Evolutionary conservation across 768 basidiomycete species (phyloP).

Genomic region (Tubosaeta brunneosetosa): DNA sequence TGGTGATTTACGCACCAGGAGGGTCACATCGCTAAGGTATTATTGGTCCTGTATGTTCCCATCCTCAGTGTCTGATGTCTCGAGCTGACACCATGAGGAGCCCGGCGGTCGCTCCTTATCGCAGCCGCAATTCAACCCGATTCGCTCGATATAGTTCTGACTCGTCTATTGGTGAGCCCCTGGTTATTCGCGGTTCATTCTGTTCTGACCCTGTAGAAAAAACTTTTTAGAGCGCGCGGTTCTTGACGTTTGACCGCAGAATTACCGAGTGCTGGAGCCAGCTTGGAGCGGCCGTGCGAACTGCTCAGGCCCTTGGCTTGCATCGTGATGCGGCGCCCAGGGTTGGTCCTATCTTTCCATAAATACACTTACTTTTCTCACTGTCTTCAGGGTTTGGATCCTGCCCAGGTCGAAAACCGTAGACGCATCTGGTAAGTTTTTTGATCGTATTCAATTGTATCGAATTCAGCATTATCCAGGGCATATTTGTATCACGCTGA

Average conservation of each 20-base stretch:
- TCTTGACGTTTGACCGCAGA: constrained; percentile 67
- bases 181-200: background rate
- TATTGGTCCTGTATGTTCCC: constrained; percentile 87
- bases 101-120: constrained; percentile 81
- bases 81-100: constrained; percentile 38
- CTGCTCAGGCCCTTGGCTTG: constrained; percentile 88
- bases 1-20: constrained; percentile 69
- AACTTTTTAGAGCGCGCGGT: constrained; percentile 51
- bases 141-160: constrained; percentile 86
- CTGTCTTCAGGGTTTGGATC: constrained; percentile 56
- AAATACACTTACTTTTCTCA: constrained; percentile 5
- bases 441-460: background rate
- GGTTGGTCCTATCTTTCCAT: constrained; percentile 40
- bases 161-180: constrained; percentile 64
- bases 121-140: constrained; percentile 93
- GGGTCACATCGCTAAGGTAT: constrained; percentile 81
- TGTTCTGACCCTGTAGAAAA: constrained; percentile 25
- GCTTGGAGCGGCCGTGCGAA: constrained; percentile 86
- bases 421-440: constrained; percentile 73
- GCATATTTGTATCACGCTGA: constrained; percentile 93
- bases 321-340: constrained; percentile 85
- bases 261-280: constrained; percentile 97
- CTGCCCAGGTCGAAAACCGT: constrained; percentile 79
- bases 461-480: constrained; percentile 38
- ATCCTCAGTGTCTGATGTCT: constrained; percentile 2